Conservation (phyloP, 176 grass and related monocot species). For the Eremochloa ophiuroides region DNA sequence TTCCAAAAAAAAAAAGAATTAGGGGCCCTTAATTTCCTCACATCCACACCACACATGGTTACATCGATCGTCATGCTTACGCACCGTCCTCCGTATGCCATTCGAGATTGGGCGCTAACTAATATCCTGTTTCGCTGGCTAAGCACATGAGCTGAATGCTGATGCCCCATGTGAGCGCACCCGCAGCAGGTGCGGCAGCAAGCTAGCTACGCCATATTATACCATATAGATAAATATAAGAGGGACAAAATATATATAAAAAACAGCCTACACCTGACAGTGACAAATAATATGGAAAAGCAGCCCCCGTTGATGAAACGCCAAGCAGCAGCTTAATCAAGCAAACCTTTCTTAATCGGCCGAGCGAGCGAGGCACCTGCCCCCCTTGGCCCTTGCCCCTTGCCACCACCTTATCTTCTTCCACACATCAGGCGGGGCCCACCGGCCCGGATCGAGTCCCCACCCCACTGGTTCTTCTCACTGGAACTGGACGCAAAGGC, state of each 20-base stretch:
- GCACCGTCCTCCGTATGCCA: background rate
- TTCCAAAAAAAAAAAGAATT: no score
- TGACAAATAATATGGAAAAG: constrained; percentile 9
- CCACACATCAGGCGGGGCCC: constrained; percentile 46
- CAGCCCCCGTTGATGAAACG: background rate
- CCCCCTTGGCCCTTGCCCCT: no score
- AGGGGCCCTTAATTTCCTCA: no score
- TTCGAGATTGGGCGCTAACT: background rate
- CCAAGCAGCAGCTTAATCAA: constrained; percentile 25
- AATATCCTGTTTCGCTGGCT: background rate
- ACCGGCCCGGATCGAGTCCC: background rate
- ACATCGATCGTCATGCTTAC: background rate
- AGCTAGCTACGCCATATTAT: no score
- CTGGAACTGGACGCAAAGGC: background rate
- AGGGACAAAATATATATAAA: no score
- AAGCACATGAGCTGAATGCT: constrained; percentile 6
- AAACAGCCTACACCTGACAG: background rate
- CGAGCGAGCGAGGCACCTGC: background rate
- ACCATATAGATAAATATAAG: no score
- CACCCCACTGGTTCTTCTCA: background rate
- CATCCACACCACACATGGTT: no score
- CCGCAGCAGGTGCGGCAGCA: background rate
- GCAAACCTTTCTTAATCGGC: constrained; percentile 2
- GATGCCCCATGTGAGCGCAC: background rate
- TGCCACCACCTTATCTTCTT: constrained; percentile 55